Evolutionary conservation across 805 yeast species (phyloP), one percentile per base, ranked within the genome.

Genomic region (Cyberlindnera veronae): DNA sequence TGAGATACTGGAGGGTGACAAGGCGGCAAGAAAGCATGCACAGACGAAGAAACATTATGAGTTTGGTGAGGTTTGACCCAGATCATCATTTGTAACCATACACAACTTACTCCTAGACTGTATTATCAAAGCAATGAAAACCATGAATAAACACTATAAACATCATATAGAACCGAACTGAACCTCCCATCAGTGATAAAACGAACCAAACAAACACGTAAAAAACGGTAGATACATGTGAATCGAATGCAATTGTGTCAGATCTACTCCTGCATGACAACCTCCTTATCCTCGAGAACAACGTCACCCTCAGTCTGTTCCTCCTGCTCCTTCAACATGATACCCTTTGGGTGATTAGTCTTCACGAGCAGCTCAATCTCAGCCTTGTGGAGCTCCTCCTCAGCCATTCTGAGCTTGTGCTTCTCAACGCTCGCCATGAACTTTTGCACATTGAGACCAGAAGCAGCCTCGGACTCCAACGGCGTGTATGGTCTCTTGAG

Each of bases 401-500:
- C 69, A 41, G 77, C 79, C 35, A 71, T 65, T 23, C 68, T 58
- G 54, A 64, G 67, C 44, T 77, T 77, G 54, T 80, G 77, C 45
- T 73, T 66, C 45, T 82, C 81, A 16, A 83, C 90, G 37, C 77
- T 70, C 38, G 71, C 68, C 54, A 82, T 58, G 60, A 79, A 90
- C 60, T 76, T 81, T 36, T 72, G 71, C 54, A 91, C 67, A 58
- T 87, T 82, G 14, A 74, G 67, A 4, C 98, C 98, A 0, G 84
- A 76, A 2, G 95, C 97, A 23, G 96, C 96, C 55, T 88, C 89
- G 29, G 95, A 82, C 57, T 91, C 98, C 45, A 84, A 77, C 40
- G 78, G 82, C 5, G 96, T 80, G 59, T 91, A 91, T 8, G 97
- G 97, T 38, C 81, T 83, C 42, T 74, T 77, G 53, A 93, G 68